Conservation (phyloP, 495 filamentous ascomycete species). For the Coniosporium apollinis region DNA sequence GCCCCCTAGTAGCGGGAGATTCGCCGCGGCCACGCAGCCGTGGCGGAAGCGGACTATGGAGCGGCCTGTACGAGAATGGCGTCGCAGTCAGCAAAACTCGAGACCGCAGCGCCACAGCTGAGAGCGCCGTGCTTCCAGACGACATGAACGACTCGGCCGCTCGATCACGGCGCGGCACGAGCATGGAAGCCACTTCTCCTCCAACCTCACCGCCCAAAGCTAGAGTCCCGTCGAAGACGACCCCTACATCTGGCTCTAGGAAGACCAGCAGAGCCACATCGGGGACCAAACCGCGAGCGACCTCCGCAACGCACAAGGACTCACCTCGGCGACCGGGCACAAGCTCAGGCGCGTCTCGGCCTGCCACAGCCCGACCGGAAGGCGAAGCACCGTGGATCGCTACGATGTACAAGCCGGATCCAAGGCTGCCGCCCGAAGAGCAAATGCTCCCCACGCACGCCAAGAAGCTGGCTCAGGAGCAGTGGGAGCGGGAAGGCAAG, state of each 20-base stretch:
- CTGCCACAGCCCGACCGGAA: slow-evolving; percentile 54
- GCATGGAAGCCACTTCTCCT: slow-evolving; percentile 32
- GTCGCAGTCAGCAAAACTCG: slow-evolving; percentile 42
- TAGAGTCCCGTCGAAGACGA: slow-evolving; percentile 15
- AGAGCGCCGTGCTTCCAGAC: slow-evolving; percentile 38
- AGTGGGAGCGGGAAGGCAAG: slow-evolving; percentile 83
- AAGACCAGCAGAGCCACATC: slow-evolving; percentile 7
- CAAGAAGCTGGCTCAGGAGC: slow-evolving; percentile 78
- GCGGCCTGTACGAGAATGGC: slow-evolving; percentile 43
- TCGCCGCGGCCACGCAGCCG: slow-evolving; percentile 48
- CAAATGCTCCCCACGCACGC: slow-evolving; percentile 91
- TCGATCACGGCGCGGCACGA: slow-evolving; percentile 12
- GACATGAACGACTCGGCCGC: slow-evolving; percentile 26
- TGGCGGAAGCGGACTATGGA: slow-evolving; percentile 29
- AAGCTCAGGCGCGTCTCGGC: slow-evolving; percentile 27
- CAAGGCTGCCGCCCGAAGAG: slow-evolving; percentile 82
- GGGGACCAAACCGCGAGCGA: slow-evolving; percentile 5
- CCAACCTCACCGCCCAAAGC: slow-evolving; percentile 25
- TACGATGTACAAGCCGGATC: slow-evolving; percentile 89
- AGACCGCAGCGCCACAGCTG: slow-evolving; percentile 55
- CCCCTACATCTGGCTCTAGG: slow-evolving; percentile 17
- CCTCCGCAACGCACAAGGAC: not conserved
- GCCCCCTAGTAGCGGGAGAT: slow-evolving; percentile 53
- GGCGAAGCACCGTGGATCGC: slow-evolving; percentile 93
- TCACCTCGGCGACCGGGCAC: slow-evolving; percentile 1